Conservation (phyloP, 768 basidiomycete species). For the Mycena latifolia region DNA sequence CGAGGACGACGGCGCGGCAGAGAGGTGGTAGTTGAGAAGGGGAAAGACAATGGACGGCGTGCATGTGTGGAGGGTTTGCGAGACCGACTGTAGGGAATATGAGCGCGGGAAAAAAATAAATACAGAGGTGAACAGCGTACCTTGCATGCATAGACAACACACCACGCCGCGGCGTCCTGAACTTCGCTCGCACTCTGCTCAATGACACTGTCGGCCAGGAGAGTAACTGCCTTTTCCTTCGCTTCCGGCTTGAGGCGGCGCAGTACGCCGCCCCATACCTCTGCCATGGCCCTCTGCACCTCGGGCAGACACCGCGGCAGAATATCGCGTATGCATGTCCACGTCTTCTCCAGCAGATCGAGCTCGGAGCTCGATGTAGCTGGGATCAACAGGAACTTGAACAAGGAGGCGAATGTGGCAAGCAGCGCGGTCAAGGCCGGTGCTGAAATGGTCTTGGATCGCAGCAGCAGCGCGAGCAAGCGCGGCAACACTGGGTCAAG, state of each 20-base stretch:
- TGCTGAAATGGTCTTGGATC: slow-evolving; percentile 63
- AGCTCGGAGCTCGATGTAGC: slow-evolving; percentile 59
- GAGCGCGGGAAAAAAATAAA: slow-evolving; percentile 24
- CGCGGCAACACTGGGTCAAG: slow-evolving; percentile 59
- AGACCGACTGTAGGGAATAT: slow-evolving; percentile 70
- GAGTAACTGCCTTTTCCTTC: slow-evolving; percentile 65
- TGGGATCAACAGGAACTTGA: slow-evolving; percentile 81
- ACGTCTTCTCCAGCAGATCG: slow-evolving; percentile 69
- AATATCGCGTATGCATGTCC: slow-evolving; percentile 63
- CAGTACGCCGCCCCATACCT: slow-evolving; percentile 88
- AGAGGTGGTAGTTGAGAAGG: slow-evolving; percentile 69
- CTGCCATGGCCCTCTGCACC: slow-evolving; percentile 82
- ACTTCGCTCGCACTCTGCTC: slow-evolving; percentile 44
- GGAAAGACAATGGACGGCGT: slow-evolving; percentile 71
- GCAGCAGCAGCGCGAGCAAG: slow-evolving; percentile 69
- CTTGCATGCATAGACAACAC: slow-evolving; percentile 84
- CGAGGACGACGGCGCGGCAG: slow-evolving; percentile 40
- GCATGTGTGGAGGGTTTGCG: slow-evolving; percentile 84
- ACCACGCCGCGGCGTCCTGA: slow-evolving; percentile 80
- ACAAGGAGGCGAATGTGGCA: slow-evolving; percentile 75
- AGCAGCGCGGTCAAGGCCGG: slow-evolving; percentile 72
- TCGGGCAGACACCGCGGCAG: slow-evolving; percentile 76
- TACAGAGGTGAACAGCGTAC: slow-evolving; percentile 48
- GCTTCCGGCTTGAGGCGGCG: slow-evolving; percentile 75
- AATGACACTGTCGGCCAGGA: slow-evolving; percentile 65